Percentiles rank a stretch among this genome's conserved stretches.
These are phyloP conservation scores for Backusella parvicylindrica DNA, from an alignment of 192 early-diverging fungal species.

Conservation along the genomic window DNA sequence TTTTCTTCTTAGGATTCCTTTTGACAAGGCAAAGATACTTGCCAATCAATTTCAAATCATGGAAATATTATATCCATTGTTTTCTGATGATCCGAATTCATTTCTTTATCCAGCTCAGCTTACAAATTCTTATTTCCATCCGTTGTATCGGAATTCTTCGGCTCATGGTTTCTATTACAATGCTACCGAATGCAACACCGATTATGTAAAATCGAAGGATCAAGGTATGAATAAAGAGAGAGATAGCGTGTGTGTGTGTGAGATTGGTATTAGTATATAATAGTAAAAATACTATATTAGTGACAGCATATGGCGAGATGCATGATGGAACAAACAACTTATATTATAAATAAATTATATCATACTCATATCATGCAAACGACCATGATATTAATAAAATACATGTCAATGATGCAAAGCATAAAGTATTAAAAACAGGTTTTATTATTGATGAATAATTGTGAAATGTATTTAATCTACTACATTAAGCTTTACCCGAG, in stretches of 20 bases:
- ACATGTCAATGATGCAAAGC: background rate
- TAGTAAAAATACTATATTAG: background rate
- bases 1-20: slow-evolving; percentile 47
- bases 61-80: slow-evolving; percentile 68
- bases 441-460: background rate
- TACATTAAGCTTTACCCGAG: too few relatives aligned
- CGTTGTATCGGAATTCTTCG: background rate
- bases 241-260: too few relatives aligned
- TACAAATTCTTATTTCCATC: background rate
- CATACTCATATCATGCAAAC: too few relatives aligned
- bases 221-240: background rate
- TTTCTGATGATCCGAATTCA: slow-evolving; percentile 64
- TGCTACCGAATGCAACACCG: background rate
- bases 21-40: slow-evolving; percentile 59
- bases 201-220: background rate
- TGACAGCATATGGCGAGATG: background rate
- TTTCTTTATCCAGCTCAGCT: slow-evolving; percentile 49
- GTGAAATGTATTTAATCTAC: too few relatives aligned
- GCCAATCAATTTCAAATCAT: slow-evolving; percentile 69
- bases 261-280: background rate
- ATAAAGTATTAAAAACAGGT: background rate
- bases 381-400: background rate
- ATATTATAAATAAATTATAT: background rate
- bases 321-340: background rate
- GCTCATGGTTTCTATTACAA: background rate